Conservation (phyloP, 805 yeast species). For the Spathaspora hagerdaliae region DNA sequence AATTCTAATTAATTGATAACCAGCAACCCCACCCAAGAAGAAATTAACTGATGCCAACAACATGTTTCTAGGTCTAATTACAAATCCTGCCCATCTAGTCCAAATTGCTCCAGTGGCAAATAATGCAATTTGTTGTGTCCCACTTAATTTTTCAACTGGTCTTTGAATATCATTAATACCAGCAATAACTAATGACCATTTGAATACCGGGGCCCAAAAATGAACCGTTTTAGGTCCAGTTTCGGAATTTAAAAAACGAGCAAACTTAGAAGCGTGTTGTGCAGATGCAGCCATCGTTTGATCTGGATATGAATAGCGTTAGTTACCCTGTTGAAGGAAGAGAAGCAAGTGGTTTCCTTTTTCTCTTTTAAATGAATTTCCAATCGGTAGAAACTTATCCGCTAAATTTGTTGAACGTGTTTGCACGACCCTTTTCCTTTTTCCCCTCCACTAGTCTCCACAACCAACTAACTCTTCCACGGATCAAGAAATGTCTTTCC, state of each 20-base stretch:
- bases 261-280: conserved; percentile 50
- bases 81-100: conserved; percentile 95
- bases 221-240: conserved; percentile 98
- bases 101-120: conserved; percentile 91
- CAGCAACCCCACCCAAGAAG: conserved; percentile 88
- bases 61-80: conserved; percentile 82
- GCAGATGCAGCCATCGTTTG: conserved; percentile 24
- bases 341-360: too few species aligned
- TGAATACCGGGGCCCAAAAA: conserved; percentile 73
- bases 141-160: conserved; percentile 89
- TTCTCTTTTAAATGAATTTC: too few species aligned
- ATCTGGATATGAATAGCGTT: not conserved
- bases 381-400: too few species aligned
- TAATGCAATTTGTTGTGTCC: conserved; percentile 83
- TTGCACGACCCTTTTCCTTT: too few species aligned
- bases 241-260: conserved; percentile 72
- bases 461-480: too few species aligned
- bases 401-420: too few species aligned
- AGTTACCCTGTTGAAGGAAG: too few species aligned
- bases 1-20: conserved; percentile 74
- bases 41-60: conserved; percentile 90
- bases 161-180: conserved; percentile 83
- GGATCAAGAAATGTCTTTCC: too few species aligned
- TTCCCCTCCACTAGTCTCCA: too few species aligned
- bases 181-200: conserved; percentile 90